These are phyloP conservation scores for Verticillium isaacii DNA, from an alignment of 2,329 filamentous ascomycete species.

Conservation along the genomic window DNA sequence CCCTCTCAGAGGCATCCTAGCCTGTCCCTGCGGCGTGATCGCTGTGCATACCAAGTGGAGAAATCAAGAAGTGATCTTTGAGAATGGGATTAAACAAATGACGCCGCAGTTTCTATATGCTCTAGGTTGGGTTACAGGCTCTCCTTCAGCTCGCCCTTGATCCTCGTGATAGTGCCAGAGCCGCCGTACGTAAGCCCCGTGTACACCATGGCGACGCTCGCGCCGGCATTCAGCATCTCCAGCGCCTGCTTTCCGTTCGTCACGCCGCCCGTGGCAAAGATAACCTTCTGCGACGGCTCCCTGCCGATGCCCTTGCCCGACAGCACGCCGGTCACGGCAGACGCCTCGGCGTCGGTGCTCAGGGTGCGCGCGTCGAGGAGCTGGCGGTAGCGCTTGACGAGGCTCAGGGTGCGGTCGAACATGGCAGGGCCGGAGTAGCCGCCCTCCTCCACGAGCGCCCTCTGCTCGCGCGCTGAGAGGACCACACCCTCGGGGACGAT, in stretches of 20 bases:
- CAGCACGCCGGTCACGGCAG: constrained; percentile 25
- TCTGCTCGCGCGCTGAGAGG: constrained; percentile 62
- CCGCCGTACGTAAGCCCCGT: constrained; percentile 67
- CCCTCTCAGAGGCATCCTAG: background rate
- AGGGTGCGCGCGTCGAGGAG: constrained; percentile 53
- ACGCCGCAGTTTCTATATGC: background rate
- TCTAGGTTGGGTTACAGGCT: constrained; percentile 18
- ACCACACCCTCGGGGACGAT: constrained; percentile 62
- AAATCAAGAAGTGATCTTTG: background rate
- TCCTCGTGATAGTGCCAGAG: constrained; percentile 58
- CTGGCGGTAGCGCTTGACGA: constrained; percentile 76
- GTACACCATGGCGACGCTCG: constrained; percentile 87
- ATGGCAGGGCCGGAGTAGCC: constrained; percentile 89
- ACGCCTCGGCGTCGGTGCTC: constrained; percentile 22
- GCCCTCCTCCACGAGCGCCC: constrained; percentile 69
- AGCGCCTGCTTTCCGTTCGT: constrained; percentile 81
- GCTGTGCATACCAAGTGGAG: background rate
- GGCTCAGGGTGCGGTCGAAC: constrained; percentile 71
- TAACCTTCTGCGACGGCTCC: constrained; percentile 58
- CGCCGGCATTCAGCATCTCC: constrained; percentile 79
- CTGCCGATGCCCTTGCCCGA: constrained; percentile 18
- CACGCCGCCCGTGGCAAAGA: constrained; percentile 93
- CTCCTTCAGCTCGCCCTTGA: constrained; percentile 58
- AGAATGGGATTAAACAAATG: background rate
- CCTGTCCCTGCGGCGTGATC: background rate